phyloP scores from a whole-genome alignment of 2,329 filamentous ascomycete genomes.

The Diaporthe batatas region DNA sequence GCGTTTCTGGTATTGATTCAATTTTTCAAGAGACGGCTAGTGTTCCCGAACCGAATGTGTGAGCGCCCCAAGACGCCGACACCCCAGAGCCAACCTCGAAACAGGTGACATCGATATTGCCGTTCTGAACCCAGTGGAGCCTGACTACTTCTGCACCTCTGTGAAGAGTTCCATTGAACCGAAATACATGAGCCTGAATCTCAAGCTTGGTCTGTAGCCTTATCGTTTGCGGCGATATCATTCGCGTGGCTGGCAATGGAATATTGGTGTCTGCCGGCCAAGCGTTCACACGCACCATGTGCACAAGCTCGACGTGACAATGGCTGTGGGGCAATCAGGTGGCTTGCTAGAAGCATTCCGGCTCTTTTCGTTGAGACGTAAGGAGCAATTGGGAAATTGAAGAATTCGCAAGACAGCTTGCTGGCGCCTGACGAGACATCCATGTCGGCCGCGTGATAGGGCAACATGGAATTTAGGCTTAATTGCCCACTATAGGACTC shows the following conservation, averaged over 20 bases:
- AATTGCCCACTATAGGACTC: constrained; percentile 15
- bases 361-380: background rate
- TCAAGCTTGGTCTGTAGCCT: background rate
- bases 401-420: background rate
- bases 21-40: no score
- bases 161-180: constrained; percentile 31
- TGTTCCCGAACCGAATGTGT: background rate
- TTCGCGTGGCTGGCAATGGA: background rate
- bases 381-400: background rate
- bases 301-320: background rate
- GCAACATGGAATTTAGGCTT: constrained; percentile 30
- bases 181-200: constrained; percentile 28
- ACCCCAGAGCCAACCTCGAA: background rate
- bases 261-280: background rate
- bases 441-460: background rate
- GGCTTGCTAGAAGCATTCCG: background rate
- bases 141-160: background rate
- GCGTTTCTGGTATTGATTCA: background rate
- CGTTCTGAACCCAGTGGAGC: background rate
- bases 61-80: background rate
- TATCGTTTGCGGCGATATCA: background rate
- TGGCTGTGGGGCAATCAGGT: background rate
- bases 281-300: background rate
- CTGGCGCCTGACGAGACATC: background rate
- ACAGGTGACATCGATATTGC: background rate